Conservation (phyloP, 805 yeast species). For the Cyberlindnera subsufficiens region DNA sequence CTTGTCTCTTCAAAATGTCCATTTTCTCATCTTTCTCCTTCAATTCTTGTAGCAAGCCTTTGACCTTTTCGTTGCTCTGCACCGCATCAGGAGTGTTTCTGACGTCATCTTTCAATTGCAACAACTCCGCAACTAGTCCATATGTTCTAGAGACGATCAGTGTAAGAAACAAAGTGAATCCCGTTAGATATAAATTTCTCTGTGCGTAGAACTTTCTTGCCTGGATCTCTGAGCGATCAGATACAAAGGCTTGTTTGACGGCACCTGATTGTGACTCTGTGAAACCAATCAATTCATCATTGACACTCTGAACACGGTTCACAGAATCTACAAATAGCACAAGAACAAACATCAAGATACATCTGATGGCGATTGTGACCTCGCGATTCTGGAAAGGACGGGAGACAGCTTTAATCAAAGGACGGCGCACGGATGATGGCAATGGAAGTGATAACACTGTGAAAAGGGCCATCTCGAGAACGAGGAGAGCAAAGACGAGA, state of each 20-base stretch:
- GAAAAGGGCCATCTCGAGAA: conserved; percentile 74
- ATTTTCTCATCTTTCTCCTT: conserved; percentile 57
- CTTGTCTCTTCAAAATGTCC: conserved; percentile 66
- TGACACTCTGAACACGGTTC: conserved; percentile 70
- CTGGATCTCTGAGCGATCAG: conserved; percentile 75
- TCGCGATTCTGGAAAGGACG: conserved; percentile 67
- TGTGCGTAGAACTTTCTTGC: conserved; percentile 94
- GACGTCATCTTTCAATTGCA: conserved; percentile 56
- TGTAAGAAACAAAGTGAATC: conserved; percentile 88
- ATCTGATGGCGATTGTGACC: conserved; percentile 72
- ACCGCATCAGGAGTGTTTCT: conserved; percentile 30
- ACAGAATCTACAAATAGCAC: conserved; percentile 84
- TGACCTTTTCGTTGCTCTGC: conserved; percentile 18
- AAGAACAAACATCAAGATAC: conserved; percentile 76
- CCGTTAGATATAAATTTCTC: conserved; percentile 93
- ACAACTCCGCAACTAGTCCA: conserved; percentile 67
- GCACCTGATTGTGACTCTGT: conserved; percentile 14
- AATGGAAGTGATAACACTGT: conserved; percentile 78
- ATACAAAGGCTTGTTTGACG: conserved; percentile 24
- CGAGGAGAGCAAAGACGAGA: conserved; percentile 62
- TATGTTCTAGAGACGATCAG: conserved; percentile 82
- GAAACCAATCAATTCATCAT: conserved; percentile 47
- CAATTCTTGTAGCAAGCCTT: conserved; percentile 14
- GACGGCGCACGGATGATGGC: conserved; percentile 69
- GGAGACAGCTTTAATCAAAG: conserved; percentile 54